Evolutionary conservation across 306 rosid species (phyloP), one percentile per base, ranked within the genome.

Genomic region (Trichosanthes truncata): DNA sequence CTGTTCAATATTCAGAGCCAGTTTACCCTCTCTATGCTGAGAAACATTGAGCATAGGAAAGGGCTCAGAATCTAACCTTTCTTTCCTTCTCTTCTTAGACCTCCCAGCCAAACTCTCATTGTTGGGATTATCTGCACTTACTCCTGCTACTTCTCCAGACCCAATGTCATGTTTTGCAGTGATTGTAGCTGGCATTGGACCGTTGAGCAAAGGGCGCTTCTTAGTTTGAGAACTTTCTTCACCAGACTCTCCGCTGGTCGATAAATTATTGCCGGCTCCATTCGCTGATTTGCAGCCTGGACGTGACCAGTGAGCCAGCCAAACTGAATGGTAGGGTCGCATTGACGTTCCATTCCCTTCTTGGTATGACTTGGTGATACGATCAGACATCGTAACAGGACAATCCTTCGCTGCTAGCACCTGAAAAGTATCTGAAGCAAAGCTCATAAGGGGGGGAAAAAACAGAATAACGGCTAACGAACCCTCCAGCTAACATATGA

Each of bases 221-320:
- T 74, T 84, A n/a, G 81, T 60, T 78, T 38, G 85, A 71, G 82
- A 86, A 75, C 49, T 68, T 67, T 67, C 87, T 68, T 81, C 84
- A 29, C 78, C 81, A 74, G 85, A 46, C 75, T 87, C 89, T 31
- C 75, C 76, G 55, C 46, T 83, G 80, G 82, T 48, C 14, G 74
- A 77, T 51, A 80, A 72, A 74, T 63, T 82, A 55, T 78, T 78
- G 25, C 68, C 26, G 35, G 78, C 84, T 41, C 75, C 80, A 41
- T 83, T 80, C 57, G 84, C 77, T 78, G 97, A 71, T 77, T 85
- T 89, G 60, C 76, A 84, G 80, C 80, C 77, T 65, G 86, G 23
- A 36, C 81, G 81, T 88, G 38, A 81, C 97, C 92, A 89, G 80
- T 87, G 97, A 89, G 88, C 62, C 96, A 93, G 89, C 97, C 97